Percentiles rank a stretch among this genome's conserved stretches.
Conservation (phyloP, 768 basidiomycete species). For the Fibroporia radiculosa region DNA sequence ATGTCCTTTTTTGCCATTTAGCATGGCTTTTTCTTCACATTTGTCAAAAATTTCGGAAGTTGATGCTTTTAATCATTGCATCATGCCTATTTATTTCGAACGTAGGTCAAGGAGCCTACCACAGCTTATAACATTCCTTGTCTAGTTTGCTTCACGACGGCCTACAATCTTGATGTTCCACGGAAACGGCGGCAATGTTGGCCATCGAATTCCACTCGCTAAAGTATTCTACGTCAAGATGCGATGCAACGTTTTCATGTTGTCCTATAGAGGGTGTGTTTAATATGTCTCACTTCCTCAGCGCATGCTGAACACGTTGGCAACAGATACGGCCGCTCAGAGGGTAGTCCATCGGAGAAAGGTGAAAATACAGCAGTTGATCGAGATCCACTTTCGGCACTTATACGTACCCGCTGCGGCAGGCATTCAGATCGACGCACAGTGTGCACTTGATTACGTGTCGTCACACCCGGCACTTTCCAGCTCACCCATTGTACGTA, state of each 20-base stretch:
- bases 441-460: slow-evolving; percentile 73
- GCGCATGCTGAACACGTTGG: neutral
- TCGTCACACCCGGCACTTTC: slow-evolving; percentile 53
- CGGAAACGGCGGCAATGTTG: slow-evolving; percentile 81
- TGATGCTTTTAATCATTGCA: too few relatives aligned
- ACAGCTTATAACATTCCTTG: neutral
- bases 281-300: slow-evolving; percentile 1
- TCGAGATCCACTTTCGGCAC: neutral
- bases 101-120: too few relatives aligned
- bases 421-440: slow-evolving; percentile 82
- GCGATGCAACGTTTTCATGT: slow-evolving; percentile 91
- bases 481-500: slow-evolving; percentile 57
- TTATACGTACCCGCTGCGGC: too few relatives aligned
- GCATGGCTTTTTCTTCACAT: too few relatives aligned
- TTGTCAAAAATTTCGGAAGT: too few relatives aligned
- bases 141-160: slow-evolving; percentile 39
- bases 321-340: slow-evolving; percentile 77
- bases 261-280: slow-evolving; percentile 84
- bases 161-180: slow-evolving; percentile 94
- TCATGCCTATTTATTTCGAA: too few relatives aligned
- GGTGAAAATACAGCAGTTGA: too few relatives aligned
- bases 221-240: slow-evolving; percentile 73
- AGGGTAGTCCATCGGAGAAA: slow-evolving; percentile 80
- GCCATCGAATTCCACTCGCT: slow-evolving; percentile 87
- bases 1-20: too few relatives aligned